These are phyloP conservation scores for Aethionema arabicum DNA, from an alignment of 345 rosid species.

Conservation along the genomic window DNA sequence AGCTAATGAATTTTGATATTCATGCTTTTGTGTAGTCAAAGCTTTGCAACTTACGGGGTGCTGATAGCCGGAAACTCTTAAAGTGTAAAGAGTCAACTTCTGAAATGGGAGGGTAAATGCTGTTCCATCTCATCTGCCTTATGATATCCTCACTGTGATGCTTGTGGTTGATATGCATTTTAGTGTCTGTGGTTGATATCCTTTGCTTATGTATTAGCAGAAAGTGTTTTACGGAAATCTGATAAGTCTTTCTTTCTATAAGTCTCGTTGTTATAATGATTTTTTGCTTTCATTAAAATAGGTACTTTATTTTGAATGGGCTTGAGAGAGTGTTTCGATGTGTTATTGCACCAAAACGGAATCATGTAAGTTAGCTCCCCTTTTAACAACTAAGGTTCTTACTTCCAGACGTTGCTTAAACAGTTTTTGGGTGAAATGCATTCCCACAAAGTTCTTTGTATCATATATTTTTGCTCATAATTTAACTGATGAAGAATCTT, in stretches of 20 bases:
- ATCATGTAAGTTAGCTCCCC: constrained; percentile 65
- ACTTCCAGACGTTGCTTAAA: constrained; percentile 5
- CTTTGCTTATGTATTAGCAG: constrained; percentile 10
- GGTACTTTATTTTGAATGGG: constrained; percentile 89
- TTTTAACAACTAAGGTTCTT: neutral
- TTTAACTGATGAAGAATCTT: constrained; percentile 37
- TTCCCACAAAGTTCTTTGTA: constrained; percentile 9
- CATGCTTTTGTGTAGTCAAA: constrained; percentile 59
- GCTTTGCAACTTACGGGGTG: constrained; percentile 65
- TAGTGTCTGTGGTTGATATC: neutral
- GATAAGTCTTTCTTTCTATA: neutral
- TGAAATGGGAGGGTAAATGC: constrained; percentile 94
- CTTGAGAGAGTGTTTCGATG: constrained; percentile 90
- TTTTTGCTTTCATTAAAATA: constrained; percentile 36
- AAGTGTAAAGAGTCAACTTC: constrained; percentile 72
- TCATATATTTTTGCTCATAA: constrained; percentile 20
- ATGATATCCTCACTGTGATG: constrained; percentile 14
- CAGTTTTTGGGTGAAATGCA: neutral
- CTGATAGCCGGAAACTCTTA: constrained; percentile 54
- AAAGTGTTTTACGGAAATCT: neutral
- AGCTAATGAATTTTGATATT: neutral
- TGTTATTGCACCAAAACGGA: constrained; percentile 80
- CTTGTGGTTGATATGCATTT: constrained; percentile 8
- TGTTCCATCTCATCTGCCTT: constrained; percentile 1
- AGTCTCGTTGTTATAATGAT: constrained; percentile 5